Conservation (phyloP, 163 green algal species). For the Chlamydomonas reinhardtii region DNA sequence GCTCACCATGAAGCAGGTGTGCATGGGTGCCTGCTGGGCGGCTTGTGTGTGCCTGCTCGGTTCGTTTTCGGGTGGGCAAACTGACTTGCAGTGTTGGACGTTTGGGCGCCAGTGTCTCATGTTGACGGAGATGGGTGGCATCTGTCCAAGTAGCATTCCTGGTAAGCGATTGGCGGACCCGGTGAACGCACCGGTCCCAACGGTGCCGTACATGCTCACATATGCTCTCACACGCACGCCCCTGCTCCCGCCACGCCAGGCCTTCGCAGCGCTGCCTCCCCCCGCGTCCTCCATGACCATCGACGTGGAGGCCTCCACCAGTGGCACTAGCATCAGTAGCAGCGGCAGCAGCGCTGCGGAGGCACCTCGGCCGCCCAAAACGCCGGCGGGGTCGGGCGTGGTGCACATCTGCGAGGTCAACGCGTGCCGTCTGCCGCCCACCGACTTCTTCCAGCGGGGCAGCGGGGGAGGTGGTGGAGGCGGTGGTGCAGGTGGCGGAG, state of each 20-base stretch:
- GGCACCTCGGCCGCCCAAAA: constrained; percentile 29
- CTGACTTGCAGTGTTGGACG: too few species aligned
- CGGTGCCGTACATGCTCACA: too few species aligned
- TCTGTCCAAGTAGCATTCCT: too few species aligned
- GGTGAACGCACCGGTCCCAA: too few species aligned
- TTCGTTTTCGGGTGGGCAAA: too few species aligned
- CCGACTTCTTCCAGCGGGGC: constrained; percentile 1
- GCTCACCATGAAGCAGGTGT: constrained; percentile 52
- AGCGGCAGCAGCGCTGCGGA: neutral
- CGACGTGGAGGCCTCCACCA: neutral
- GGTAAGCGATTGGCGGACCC: too few species aligned
- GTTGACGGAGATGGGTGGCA: too few species aligned
- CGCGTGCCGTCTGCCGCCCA: constrained; percentile 71
- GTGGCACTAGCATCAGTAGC: neutral
- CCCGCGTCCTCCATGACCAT: neutral
- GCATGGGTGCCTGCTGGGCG: too few species aligned
- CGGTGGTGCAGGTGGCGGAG: neutral
- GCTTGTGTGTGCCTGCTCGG: too few species aligned
- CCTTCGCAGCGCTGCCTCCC: constrained; percentile 41
- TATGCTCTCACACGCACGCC: neutral
- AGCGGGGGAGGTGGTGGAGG: neutral
- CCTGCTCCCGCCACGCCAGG: neutral
- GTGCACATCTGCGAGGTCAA: constrained; percentile 80
- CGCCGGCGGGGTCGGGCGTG: constrained; percentile 23
- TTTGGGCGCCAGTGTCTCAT: too few species aligned